A percentile compares a stretch with the other conserved stretches of the same genome.
Conservation (phyloP, 2,329 filamentous ascomycete species). For the Falciphora oryzae region DNA sequence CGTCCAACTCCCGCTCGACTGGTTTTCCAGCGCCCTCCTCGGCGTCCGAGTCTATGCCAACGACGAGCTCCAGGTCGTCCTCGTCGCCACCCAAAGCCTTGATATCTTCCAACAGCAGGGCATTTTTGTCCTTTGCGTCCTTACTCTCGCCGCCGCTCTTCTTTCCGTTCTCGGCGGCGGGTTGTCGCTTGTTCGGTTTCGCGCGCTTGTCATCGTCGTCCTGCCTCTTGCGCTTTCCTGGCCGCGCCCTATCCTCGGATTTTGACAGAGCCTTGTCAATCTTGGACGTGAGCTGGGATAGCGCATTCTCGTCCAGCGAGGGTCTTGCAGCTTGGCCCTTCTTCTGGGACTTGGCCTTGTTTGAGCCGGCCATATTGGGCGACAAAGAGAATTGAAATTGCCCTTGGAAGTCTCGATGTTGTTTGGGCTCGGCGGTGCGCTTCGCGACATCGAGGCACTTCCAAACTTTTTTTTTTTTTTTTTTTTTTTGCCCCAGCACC, state of each 20-base stretch:
- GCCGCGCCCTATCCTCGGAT: constrained; percentile 25
- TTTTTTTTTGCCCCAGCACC: no score
- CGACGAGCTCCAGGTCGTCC: constrained; percentile 56
- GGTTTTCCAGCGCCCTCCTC: constrained; percentile 33
- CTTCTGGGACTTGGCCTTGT: constrained; percentile 28
- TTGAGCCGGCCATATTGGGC: constrained; percentile 18
- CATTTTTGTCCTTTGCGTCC: constrained; percentile 18
- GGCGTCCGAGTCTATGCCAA: constrained; percentile 45
- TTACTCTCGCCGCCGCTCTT: constrained; percentile 15
- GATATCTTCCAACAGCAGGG: constrained; percentile 54
- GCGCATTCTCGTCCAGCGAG: constrained; percentile 43
- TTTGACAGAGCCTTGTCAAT: constrained; percentile 48
- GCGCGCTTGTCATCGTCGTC: constrained; percentile 23
- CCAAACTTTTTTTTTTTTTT: background rate
- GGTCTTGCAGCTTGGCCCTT: constrained; percentile 22
- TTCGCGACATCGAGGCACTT: background rate
- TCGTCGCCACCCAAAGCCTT: constrained; percentile 60
- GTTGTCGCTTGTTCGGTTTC: constrained; percentile 24
- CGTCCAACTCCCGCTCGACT: constrained; percentile 20
- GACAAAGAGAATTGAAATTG: background rate
- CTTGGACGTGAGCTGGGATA: constrained; percentile 49
- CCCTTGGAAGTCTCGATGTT: background rate
- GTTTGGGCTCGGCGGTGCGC: background rate
- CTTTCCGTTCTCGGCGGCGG: constrained; percentile 16
- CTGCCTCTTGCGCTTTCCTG: constrained; percentile 30